Conservation (phyloP, 208 protist genomes). For the Entamoeba invadens region DNA sequence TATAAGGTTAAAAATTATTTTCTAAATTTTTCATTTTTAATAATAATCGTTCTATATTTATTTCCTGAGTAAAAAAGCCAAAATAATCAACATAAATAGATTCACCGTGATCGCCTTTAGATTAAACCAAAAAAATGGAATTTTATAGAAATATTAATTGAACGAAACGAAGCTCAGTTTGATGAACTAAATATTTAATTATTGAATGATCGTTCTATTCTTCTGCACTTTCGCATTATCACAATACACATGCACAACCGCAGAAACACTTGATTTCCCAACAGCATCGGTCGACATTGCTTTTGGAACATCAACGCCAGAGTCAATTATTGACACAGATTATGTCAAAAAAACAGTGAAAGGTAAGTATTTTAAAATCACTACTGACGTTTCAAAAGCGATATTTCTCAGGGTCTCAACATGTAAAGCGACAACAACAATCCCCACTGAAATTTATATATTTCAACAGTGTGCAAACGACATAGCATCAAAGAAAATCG, state of each 20-base stretch:
- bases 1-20: too few species aligned
- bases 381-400: neutral
- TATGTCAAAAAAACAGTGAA: neutral
- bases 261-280: neutral
- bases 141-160: too few species aligned
- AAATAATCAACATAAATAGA: too few species aligned
- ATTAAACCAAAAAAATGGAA: too few species aligned
- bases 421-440: neutral
- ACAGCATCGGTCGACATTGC: neutral
- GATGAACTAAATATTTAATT: too few species aligned
- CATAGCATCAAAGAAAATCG: neutral
- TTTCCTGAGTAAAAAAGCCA: too few species aligned
- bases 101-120: too few species aligned
- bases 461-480: neutral
- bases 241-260: neutral
- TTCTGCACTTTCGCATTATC: too few species aligned
- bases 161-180: too few species aligned
- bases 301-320: neutral
- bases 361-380: neutral
- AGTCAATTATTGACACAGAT: neutral
- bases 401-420: neutral
- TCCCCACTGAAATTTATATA: neutral
- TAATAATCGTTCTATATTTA: too few species aligned
- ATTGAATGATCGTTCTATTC: too few species aligned
- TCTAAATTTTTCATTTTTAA: too few species aligned